Evolutionary conservation across 495 filamentous ascomycete species (phyloP).

Genomic region (Aspergillus olivimuriae): DNA sequence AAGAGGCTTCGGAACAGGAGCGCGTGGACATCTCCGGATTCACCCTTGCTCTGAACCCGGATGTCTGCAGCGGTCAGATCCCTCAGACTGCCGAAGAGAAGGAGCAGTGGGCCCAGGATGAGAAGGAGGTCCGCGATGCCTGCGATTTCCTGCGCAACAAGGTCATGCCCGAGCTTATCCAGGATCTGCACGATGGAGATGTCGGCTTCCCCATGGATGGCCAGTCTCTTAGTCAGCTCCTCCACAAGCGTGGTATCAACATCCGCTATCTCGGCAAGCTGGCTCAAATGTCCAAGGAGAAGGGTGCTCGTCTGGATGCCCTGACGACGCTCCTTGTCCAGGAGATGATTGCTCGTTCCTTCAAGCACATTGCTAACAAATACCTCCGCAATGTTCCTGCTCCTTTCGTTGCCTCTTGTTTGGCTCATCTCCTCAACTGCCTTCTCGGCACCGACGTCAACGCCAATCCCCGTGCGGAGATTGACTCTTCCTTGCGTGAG

Average conservation of each 20-base stretch:
- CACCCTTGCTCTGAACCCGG: conserved; percentile 84
- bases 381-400: conserved; percentile 77
- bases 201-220: conserved; percentile 98
- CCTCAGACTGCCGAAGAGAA: conserved; percentile 90
- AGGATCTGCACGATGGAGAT: conserved; percentile 85
- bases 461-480: conserved; percentile 63
- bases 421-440: conserved; percentile 91
- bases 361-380: conserved; percentile 84
- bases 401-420: conserved; percentile 65
- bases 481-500: conserved; percentile 64
- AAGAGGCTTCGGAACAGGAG: conserved; percentile 42
- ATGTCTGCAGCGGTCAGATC: conserved; percentile 86
- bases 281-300: conserved; percentile 58
- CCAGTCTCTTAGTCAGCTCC: conserved; percentile 73
- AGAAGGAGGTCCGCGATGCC: conserved; percentile 78
- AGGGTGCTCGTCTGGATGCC: conserved; percentile 66
- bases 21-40: conserved; percentile 80
- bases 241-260: conserved; percentile 98
- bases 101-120: conserved; percentile 75
- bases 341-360: conserved; percentile 88
- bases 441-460: conserved; percentile 76
- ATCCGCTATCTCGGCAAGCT: conserved; percentile 88
- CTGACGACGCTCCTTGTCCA: conserved; percentile 70
- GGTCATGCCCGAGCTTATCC: conserved; percentile 67
- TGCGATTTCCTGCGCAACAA: conserved; percentile 70